Percentiles rank a stretch among this genome's conserved stretches.
Conservation (phyloP, 345 rosid species). For the Mercurialis annua region DNA sequence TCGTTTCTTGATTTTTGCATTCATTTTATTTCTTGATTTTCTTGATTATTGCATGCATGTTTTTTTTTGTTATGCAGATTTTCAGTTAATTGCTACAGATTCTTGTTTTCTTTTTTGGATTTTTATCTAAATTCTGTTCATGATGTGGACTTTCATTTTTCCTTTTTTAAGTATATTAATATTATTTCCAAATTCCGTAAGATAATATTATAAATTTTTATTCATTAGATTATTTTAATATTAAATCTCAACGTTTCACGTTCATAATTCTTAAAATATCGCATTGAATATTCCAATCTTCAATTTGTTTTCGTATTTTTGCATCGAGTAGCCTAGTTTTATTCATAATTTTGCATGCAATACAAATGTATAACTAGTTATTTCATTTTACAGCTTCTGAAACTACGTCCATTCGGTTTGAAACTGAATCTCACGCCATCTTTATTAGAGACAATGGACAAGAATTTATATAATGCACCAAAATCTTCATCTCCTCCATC, state of each 20-base stretch:
- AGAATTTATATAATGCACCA: not conserved
- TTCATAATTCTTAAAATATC: no score
- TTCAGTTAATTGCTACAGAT: not conserved
- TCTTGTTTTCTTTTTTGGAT: not conserved
- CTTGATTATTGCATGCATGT: no score
- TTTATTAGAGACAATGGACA: constrained; percentile 10
- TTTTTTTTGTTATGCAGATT: not conserved
- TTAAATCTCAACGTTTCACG: no score
- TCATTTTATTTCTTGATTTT: no score
- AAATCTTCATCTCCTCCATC: not conserved
- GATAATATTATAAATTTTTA: no score
- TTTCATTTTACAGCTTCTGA: constrained; percentile 12
- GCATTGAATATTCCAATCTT: no score
- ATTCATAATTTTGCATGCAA: not conserved
- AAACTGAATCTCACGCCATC: constrained; percentile 12
- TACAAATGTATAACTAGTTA: no score
- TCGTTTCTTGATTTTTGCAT: no score
- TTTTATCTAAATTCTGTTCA: not conserved
- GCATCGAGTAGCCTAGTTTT: not conserved
- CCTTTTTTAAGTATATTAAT: no score
- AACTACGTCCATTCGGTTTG: constrained; percentile 23
- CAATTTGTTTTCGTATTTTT: not conserved
- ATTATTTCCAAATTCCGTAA: no score
- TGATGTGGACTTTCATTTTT: constrained; percentile 6
- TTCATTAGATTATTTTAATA: no score